Conservation (phyloP, 192 early-diverging fungal genomes). For the Podila epicladia region DNA sequence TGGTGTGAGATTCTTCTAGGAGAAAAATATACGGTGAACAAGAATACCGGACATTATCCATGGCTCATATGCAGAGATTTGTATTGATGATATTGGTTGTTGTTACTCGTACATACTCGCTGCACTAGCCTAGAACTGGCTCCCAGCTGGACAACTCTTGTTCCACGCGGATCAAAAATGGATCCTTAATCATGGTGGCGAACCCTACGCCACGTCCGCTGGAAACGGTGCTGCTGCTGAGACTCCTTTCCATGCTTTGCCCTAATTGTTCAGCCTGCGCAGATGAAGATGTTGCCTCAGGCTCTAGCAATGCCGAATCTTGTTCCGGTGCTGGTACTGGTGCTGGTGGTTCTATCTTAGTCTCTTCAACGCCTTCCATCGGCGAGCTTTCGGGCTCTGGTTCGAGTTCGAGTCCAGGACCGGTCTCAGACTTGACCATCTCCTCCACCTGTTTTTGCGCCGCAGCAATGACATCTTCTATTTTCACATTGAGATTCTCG, state of each 20-base stretch:
- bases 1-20: too few species aligned
- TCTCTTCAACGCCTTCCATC: conserved; percentile 18
- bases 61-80: neutral
- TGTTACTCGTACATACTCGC: neutral
- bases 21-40: too few species aligned
- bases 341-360: neutral
- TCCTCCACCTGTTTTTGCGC: neutral
- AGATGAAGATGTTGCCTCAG: neutral
- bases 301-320: neutral
- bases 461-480: neutral
- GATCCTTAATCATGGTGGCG: conserved; percentile 27
- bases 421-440: too few species aligned
- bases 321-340: neutral
- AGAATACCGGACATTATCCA: too few species aligned
- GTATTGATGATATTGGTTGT: neutral
- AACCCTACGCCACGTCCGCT: conserved; percentile 6
- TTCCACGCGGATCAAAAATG: conserved; percentile 37
- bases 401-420: neutral
- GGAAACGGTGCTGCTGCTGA: conserved; percentile 11
- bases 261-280: neutral
- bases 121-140: conserved; percentile 8
- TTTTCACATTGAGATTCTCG: neutral
- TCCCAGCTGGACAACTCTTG: conserved; percentile 40
- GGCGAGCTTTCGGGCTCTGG: neutral
- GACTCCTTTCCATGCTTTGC: conserved; percentile 12